Base-by-base conservation (phyloP, 352 stramenopile species). In the Phytopythium cucurbitacearum region DNA sequence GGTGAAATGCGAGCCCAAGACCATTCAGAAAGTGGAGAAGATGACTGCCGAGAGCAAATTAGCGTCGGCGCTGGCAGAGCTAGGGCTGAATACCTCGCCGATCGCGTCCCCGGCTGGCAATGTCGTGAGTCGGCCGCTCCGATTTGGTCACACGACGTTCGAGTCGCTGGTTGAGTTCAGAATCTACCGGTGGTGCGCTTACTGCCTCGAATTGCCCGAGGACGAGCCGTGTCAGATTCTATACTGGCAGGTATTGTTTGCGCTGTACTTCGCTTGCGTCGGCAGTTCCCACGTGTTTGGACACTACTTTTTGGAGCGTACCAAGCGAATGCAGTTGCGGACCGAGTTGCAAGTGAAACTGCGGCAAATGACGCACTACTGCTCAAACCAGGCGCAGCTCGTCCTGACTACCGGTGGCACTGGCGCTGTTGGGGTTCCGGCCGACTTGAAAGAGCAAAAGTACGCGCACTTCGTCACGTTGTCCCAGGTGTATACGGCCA, bases 1-100 rank as follows among this genome's bases (percentile, higher is more conserved):
- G 66, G 69, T 90, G 7, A 87, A 88, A 44, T 89, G 74, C 48
- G 80, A 90, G 35, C 80, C 83, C 0, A 85, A 83, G 41, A 76
- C 83, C 8, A 90, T 86, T 67, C 85, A 82, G 36, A 91, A 89
- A 48, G 42, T 93, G 34, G 78, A 89, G 44, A 93, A 91, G 50
- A 80, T 89, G 61, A 85, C 76, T 48, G 73, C 67, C 0, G 67
- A 89, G 28, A 71, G 80, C 3, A 87, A 75, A 51, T 43, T 93
- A 21, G 58, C 68, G 11, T 7, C 66, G 1, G 76, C 81, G 35
- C 64, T 93, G 3, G 51, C 41, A 36, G 54, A 70, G 11, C 38
- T 73, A 7, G 50, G 66, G 42, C n/a, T 73, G 16, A 67, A 68
- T 42, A 71, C 65, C 2, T n/a, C 42, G 4, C 59, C 59, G 7